phyloP scores from a whole-genome alignment of 1,284 basidiomycete species.

The Pseudozyma hubeiensis region DNA sequence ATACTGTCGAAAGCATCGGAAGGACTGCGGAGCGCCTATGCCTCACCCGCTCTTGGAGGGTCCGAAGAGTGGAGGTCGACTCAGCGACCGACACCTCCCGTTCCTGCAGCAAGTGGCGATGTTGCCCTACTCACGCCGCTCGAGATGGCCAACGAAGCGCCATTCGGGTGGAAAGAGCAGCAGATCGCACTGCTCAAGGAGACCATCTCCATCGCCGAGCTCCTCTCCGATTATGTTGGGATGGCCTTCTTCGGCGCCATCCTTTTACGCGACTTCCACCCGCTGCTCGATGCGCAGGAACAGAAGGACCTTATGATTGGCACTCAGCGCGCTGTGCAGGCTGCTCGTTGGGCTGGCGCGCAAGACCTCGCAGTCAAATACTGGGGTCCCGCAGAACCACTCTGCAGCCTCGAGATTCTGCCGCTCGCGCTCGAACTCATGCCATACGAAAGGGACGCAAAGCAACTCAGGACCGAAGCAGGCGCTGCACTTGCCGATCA shows the following conservation, averaged over 20 bases:
- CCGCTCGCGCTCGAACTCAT: conserved; percentile 80
- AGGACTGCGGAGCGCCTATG: conserved; percentile 45
- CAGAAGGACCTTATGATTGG: conserved; percentile 56
- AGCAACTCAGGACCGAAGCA: conserved; percentile 11
- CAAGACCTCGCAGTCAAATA: conserved; percentile 62
- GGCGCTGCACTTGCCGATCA: conserved; percentile 6
- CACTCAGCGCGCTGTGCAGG: conserved; percentile 62
- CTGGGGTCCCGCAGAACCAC: conserved; percentile 73
- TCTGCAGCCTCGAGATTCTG: conserved; percentile 81
- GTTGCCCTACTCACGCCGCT: conserved; percentile 27
- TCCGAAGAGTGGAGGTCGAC: conserved; percentile 29
- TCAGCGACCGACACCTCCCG: background rate
- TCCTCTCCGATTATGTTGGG: conserved; percentile 79
- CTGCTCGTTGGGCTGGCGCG: conserved; percentile 52
- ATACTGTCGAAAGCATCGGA: conserved; percentile 54
- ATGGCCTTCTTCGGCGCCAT: conserved; percentile 51
- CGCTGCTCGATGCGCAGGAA: conserved; percentile 53
- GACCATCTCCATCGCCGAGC: conserved; percentile 87
- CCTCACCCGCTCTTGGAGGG: conserved; percentile 29
- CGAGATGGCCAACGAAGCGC: conserved; percentile 45
- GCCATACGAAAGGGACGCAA: conserved; percentile 76
- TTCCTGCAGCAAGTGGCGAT: conserved; percentile 1
- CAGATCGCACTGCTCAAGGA: conserved; percentile 91
- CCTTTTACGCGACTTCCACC: conserved; percentile 49
- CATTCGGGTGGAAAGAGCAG: conserved; percentile 90